Percentiles rank a stretch among this genome's conserved stretches.
phyloP scores from a whole-genome alignment of 352 stramenopile genomes.

The Globisporangium parvum region DNA sequence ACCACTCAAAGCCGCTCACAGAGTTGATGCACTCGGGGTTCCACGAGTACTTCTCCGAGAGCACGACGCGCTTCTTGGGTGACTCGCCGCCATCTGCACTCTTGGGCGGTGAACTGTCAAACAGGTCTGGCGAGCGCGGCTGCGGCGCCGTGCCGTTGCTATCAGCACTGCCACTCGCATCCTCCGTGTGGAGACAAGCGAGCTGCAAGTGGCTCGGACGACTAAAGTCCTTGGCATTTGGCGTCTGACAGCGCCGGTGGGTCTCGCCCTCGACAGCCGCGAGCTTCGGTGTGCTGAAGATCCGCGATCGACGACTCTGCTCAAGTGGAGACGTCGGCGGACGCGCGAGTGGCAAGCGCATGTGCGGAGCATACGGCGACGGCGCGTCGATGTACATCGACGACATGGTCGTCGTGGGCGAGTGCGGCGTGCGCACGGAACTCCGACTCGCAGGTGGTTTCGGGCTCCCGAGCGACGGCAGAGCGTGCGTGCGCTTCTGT shows the following conservation, averaged over 20 bases:
- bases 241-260: conserved; percentile 42
- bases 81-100: conserved; percentile 16
- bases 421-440: conserved; percentile 25
- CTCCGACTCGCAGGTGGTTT: conserved; percentile 11
- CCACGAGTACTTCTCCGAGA: conserved; percentile 66
- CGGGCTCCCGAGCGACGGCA: conserved; percentile 25
- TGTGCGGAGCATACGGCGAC: conserved; percentile 42
- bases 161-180: neutral
- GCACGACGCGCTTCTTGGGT: conserved; percentile 26
- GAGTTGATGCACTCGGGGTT: conserved; percentile 72
- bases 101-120: conserved; percentile 26
- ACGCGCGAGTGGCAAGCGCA: conserved; percentile 35
- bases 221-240: conserved; percentile 27
- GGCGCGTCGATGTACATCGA: conserved; percentile 37
- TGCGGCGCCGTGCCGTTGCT: neutral
- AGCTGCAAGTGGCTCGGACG: conserved; percentile 5
- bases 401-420: conserved; percentile 57
- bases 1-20: conserved; percentile 77
- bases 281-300: conserved; percentile 66
- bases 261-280: conserved; percentile 37
- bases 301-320: conserved; percentile 35
- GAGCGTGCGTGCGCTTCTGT: conserved; percentile 13
- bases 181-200: neutral
- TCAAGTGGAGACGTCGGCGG: conserved; percentile 38
- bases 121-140: conserved; percentile 20